A percentile compares a stretch with the other conserved stretches of the same genome.
Conservation (phyloP, 2,329 filamentous ascomycete species). For the Penicillium palitans region DNA sequence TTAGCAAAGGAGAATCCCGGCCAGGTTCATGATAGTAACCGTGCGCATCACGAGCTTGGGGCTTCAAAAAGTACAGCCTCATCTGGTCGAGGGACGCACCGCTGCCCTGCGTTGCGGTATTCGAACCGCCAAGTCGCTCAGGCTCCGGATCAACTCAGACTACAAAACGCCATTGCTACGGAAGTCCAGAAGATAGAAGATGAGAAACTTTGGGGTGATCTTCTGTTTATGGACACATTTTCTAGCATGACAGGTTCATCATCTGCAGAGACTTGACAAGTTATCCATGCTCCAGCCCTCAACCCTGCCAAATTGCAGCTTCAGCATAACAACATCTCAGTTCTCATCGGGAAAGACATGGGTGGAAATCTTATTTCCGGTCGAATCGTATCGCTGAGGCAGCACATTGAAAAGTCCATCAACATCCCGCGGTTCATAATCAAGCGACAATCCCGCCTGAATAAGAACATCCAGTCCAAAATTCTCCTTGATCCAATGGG, state of each 20-base stretch:
- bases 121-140: slow-evolving; percentile 6
- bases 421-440: slow-evolving; percentile 18
- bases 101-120: slow-evolving; percentile 21
- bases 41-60: neutral
- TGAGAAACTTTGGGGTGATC: slow-evolving; percentile 9
- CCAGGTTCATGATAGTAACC: neutral
- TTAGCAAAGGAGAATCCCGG: slow-evolving; percentile 9
- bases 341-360: slow-evolving; percentile 21
- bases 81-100: slow-evolving; percentile 7
- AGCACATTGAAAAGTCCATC: slow-evolving; percentile 33
- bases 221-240: slow-evolving; percentile 10
- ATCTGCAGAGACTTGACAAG: neutral
- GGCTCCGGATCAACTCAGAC: slow-evolving; percentile 3
- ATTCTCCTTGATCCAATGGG: slow-evolving; percentile 43
- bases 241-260: slow-evolving; percentile 4
- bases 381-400: slow-evolving; percentile 30
- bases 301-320: neutral
- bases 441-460: neutral
- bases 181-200: slow-evolving; percentile 12
- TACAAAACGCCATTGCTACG: neutral
- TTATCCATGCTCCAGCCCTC: neutral
- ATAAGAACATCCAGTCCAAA: slow-evolving; percentile 32
- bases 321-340: neutral
- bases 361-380: slow-evolving; percentile 33
- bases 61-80: slow-evolving; percentile 1